These are phyloP conservation scores for Trichoderma parareesei DNA, from an alignment of 495 filamentous ascomycete species.

Conservation along the genomic window DNA sequence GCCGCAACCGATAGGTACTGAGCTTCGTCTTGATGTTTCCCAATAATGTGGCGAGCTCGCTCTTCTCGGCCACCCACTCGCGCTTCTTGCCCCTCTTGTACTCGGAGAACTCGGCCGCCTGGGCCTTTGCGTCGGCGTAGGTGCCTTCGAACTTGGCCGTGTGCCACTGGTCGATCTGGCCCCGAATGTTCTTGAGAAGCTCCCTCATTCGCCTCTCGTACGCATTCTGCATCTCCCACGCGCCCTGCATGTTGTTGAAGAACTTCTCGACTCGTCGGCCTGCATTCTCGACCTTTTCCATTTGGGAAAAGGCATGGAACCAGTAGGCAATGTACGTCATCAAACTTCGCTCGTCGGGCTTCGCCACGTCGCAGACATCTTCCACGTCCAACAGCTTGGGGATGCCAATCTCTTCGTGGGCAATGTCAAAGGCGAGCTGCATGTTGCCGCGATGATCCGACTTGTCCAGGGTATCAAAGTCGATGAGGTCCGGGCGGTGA, in stretches of 20 bases:
- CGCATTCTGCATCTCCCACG: constrained; percentile 97
- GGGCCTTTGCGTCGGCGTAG: constrained; percentile 86
- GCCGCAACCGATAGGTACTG: constrained; percentile 81
- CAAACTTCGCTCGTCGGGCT: constrained; percentile 88
- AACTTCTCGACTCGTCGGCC: constrained; percentile 97
- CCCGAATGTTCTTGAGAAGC: constrained; percentile 63
- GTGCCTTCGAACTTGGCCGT: constrained; percentile 78
- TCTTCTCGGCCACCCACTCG: constrained; percentile 95
- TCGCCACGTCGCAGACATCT: constrained; percentile 93
- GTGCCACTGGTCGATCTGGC: constrained; percentile 67
- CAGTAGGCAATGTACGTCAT: constrained; percentile 99
- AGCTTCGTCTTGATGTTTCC: constrained; percentile 99
- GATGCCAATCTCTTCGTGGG: constrained; percentile 92
- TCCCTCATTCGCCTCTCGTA: constrained; percentile 83
- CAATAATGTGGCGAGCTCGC: constrained; percentile 80
- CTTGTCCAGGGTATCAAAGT: constrained; percentile 91
- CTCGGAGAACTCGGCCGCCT: constrained; percentile 66
- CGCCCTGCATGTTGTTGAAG: constrained; percentile 97
- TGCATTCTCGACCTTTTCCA: constrained; percentile 96
- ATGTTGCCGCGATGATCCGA: constrained; percentile 93
- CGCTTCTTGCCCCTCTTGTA: constrained; percentile 88
- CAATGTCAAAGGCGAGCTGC: constrained; percentile 94
- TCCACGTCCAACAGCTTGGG: constrained; percentile 93
- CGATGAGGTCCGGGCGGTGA: constrained; percentile 92
- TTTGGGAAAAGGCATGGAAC: constrained; percentile 98